phyloP scores from a whole-genome alignment of 768 basidiomycete genomes.

The Symmetrospora coprosmae region DNA sequence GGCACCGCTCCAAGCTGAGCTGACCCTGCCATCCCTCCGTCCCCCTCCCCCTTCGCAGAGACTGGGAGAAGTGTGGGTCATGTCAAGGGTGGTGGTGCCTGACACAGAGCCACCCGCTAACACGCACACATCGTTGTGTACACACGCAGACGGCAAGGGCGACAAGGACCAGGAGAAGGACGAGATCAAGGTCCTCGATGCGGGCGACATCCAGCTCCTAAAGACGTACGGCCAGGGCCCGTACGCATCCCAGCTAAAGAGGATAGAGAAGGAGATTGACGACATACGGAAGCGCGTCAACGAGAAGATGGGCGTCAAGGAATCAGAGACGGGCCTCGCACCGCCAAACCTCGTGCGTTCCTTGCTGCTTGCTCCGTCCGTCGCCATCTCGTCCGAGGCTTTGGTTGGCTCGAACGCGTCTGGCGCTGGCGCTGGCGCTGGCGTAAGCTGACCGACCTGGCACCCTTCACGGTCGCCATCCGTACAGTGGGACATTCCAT shows the following conservation, averaged over 20 bases:
- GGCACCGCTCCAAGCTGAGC: not conserved
- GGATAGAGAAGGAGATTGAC: conserved; percentile 79
- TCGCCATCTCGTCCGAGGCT: too few relatives aligned
- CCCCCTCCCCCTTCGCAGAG: conserved; percentile 43
- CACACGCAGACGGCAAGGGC: conserved; percentile 53
- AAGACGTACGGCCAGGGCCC: conserved; percentile 99
- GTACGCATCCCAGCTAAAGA: conserved; percentile 74
- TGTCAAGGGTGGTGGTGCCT: not conserved
- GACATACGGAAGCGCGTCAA: conserved; percentile 94
- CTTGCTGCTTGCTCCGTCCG: too few relatives aligned
- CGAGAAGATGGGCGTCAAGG: conserved; percentile 96
- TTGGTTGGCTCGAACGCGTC: too few relatives aligned
- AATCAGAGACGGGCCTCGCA: conserved; percentile 92
- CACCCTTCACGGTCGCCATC: too few relatives aligned
- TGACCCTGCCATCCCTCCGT: too few relatives aligned
- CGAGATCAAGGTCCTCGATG: conserved; percentile 73
- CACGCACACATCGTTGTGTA: not conserved
- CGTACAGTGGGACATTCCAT: conserved; percentile 68
- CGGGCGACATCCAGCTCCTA: conserved; percentile 95
- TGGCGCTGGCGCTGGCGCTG: too few relatives aligned
- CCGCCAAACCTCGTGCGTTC: conserved; percentile 59
- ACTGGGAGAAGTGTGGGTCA: conserved; percentile 97
- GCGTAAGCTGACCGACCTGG: too few relatives aligned
- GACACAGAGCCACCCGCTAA: not conserved
- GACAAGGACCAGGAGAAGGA: conserved; percentile 72